Evolutionary conservation across 179 eudicot species (phyloP).

Genomic region (Spinacia oleracea): DNA sequence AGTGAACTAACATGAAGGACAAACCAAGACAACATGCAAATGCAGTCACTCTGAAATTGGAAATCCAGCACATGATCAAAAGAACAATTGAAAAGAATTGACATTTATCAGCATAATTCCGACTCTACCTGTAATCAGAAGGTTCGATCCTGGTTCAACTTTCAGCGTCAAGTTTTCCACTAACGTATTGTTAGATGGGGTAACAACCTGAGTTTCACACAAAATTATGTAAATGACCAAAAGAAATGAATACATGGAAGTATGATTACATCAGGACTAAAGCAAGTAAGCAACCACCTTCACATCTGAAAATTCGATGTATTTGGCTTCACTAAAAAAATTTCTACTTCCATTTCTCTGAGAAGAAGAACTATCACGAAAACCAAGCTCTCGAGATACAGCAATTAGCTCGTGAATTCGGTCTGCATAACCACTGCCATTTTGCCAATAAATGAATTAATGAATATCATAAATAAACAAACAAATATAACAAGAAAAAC

Average conservation of each 20-base stretch:
- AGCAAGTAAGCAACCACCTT: constrained; percentile 55
- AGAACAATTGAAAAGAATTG: neutral
- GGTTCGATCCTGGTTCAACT: constrained; percentile 95
- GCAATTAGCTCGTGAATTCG: constrained; percentile 92
- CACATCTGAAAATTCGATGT: constrained; percentile 83
- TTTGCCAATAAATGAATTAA: constrained; percentile 18
- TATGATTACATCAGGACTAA: neutral
- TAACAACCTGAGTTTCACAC: constrained; percentile 69
- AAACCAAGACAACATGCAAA: neutral
- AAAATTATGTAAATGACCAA: neutral
- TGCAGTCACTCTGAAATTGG: neutral
- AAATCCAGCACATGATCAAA: neutral
- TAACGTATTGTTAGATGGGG: constrained; percentile 92
- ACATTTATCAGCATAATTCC: constrained; percentile 1
- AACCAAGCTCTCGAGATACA: constrained; percentile 76
- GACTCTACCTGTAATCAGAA: constrained; percentile 83
- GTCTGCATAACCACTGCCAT: constrained; percentile 97
- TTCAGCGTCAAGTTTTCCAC: constrained; percentile 83
- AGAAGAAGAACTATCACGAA: constrained; percentile 55
- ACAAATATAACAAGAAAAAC: neutral
- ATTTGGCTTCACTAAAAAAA: constrained; percentile 87
- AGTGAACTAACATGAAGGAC: neutral
- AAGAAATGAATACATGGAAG: constrained; percentile 3
- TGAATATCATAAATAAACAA: neutral
- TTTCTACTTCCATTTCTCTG: constrained; percentile 68